phyloP scores from a whole-genome alignment of 192 early-diverging fungal genomes.

The Lobosporangium transversale region DNA sequence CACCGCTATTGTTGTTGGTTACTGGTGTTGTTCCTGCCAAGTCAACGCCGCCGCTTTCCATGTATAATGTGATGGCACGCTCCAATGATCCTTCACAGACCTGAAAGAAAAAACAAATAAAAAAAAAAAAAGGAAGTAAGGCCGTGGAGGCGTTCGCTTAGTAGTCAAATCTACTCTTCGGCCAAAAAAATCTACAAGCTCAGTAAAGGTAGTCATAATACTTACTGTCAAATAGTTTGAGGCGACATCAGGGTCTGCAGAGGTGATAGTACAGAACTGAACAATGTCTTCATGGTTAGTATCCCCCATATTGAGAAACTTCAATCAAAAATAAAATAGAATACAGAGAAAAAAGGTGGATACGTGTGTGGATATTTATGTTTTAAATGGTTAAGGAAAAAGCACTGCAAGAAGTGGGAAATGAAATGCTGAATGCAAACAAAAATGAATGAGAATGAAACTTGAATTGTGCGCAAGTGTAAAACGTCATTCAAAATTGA shows the following conservation, averaged over 20 bases:
- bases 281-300: constrained; percentile 50
- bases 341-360: too few relatives aligned
- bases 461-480: too few relatives aligned
- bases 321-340: background rate
- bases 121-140: background rate
- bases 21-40: constrained; percentile 25
- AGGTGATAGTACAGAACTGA: constrained; percentile 77
- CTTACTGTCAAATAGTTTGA: constrained; percentile 73
- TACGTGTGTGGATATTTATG: too few relatives aligned
- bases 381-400: too few relatives aligned
- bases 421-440: too few relatives aligned
- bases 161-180: too few relatives aligned
- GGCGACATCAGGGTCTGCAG: constrained; percentile 76
- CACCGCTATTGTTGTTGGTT: constrained; percentile 24
- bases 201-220: too few relatives aligned
- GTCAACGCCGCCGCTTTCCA: constrained; percentile 81
- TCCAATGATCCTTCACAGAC: constrained; percentile 80
- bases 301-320: constrained; percentile 10
- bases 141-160: background rate
- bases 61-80: constrained; percentile 81
- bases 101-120: constrained; percentile 50
- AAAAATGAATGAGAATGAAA: too few relatives aligned
- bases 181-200: too few relatives aligned
- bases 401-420: too few relatives aligned
- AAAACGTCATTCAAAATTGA: too few relatives aligned